phyloP scores from a whole-genome alignment of 164 flowering plant genomes.

The Aristolochia fimbriata region DNA sequence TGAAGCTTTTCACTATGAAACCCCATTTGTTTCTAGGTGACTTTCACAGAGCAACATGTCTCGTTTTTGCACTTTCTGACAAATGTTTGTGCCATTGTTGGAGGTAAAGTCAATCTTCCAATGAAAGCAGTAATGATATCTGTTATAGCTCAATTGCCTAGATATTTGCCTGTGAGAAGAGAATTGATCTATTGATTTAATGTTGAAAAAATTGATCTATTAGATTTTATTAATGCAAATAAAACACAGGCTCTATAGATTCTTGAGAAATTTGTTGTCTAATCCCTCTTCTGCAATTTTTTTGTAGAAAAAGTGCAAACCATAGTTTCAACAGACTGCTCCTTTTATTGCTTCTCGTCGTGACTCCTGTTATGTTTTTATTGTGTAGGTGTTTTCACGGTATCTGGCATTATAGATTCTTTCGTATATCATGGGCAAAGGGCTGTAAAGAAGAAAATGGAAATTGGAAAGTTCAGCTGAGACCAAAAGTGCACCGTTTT shows the following conservation, averaged over 20 bases:
- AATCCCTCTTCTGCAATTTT: no score
- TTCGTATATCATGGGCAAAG: slow-evolving; percentile 55
- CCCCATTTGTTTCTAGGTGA: slow-evolving; percentile 31
- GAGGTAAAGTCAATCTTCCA: slow-evolving; percentile 33
- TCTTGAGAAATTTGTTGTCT: no score
- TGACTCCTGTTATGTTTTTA: not conserved
- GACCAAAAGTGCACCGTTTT: not conserved
- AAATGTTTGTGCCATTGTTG: slow-evolving; percentile 56
- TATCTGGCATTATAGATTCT: slow-evolving; percentile 61
- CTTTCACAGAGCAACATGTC: slow-evolving; percentile 37
- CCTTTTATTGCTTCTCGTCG: no score
- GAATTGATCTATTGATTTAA: no score
- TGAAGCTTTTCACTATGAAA: not conserved
- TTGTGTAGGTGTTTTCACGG: slow-evolving; percentile 54
- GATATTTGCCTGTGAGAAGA: no score
- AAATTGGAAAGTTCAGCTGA: slow-evolving; percentile 39
- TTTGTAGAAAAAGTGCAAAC: no score
- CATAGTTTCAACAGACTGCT: no score
- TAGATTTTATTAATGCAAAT: no score
- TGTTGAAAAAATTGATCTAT: no score
- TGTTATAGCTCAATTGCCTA: no score
- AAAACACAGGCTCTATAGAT: no score
- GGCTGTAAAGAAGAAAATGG: slow-evolving; percentile 52
- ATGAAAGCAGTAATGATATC: no score
- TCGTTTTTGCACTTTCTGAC: slow-evolving; percentile 69